phyloP scores from a whole-genome alignment of 75 land plant genomes.

The Pinus tabuliformis region DNA sequence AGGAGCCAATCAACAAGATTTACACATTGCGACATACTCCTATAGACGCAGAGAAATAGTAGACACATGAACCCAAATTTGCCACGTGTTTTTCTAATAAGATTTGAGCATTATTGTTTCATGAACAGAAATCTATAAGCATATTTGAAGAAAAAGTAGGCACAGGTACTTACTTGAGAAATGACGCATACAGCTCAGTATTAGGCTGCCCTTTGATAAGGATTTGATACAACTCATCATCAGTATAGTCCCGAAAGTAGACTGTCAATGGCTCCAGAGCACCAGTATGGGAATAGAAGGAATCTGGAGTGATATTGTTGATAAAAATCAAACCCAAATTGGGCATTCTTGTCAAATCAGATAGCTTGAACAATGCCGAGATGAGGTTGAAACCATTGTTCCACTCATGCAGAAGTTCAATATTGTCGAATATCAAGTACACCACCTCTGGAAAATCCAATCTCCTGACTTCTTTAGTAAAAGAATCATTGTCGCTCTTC shows the following conservation, averaged over 20 bases:
- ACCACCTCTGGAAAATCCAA: constrained; percentile 29
- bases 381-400: constrained; percentile 54
- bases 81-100: no score
- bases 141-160: neutral
- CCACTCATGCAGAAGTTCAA: constrained; percentile 78
- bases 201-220: constrained; percentile 69
- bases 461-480: neutral
- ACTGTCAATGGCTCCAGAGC: constrained; percentile 61
- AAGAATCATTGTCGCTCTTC: neutral
- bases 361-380: constrained; percentile 61
- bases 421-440: constrained; percentile 84
- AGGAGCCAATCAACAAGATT: no score
- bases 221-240: constrained; percentile 72
- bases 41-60: no score
- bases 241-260: constrained; percentile 74
- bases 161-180: constrained; percentile 59
- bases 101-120: no score
- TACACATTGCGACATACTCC: no score
- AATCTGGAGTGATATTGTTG: constrained; percentile 70
- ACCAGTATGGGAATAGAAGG: constrained; percentile 56
- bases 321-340: constrained; percentile 79
- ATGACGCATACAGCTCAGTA: constrained; percentile 72
- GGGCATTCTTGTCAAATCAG: constrained; percentile 60
- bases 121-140: no score
- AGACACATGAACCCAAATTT: no score